Conservation (phyloP, 495 filamentous ascomycete species). For the Talaromyces trachyspermus region DNA sequence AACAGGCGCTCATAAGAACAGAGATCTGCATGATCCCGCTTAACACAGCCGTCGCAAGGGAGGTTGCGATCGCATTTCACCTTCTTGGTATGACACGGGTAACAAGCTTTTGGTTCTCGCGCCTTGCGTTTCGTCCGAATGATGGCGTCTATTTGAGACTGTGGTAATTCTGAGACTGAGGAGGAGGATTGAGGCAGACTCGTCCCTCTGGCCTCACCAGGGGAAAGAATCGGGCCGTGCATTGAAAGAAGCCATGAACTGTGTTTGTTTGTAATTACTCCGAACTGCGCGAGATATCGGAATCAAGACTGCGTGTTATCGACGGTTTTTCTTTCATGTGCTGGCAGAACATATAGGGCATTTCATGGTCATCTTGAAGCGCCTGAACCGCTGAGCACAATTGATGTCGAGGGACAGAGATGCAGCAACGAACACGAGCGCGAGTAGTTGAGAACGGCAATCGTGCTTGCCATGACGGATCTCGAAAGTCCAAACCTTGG, state of each 20-base stretch:
- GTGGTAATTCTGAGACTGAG: constrained; percentile 36
- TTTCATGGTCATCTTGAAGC: too few species aligned
- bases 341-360: too few species aligned
- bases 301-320: too few species aligned
- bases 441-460: too few species aligned
- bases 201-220: constrained; percentile 20
- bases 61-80: constrained; percentile 66
- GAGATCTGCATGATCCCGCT: constrained; percentile 57
- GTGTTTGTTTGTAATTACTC: too few species aligned
- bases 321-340: too few species aligned
- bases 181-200: constrained; percentile 14
- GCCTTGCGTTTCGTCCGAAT: constrained; percentile 43
- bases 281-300: too few species aligned
- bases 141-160: constrained; percentile 42
- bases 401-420: too few species aligned
- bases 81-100: constrained; percentile 42
- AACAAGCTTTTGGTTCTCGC: constrained; percentile 43
- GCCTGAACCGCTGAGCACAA: too few species aligned
- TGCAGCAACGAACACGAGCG: too few species aligned
- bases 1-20: constrained; percentile 67
- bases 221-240: constrained; percentile 27
- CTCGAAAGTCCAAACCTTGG: too few species aligned
- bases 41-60: constrained; percentile 67
- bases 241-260: constrained; percentile 34
- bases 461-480: too few species aligned